phyloP scores from a whole-genome alignment of 805 yeast genomes.

The Metschnikowia kunwiensis region DNA sequence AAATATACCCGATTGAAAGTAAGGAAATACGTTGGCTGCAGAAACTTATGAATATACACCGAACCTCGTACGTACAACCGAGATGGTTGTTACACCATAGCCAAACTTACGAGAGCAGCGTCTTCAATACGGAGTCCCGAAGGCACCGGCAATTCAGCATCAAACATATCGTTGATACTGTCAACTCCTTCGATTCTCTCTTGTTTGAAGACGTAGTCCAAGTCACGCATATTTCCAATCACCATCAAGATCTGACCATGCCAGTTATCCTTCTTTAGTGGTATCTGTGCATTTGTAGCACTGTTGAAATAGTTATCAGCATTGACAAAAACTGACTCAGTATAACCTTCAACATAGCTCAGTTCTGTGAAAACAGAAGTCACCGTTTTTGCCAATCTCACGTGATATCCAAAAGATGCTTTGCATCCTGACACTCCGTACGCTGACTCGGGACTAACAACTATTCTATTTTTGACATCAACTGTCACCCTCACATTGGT shows the following conservation, averaged over 20 bases:
- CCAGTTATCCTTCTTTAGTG: conserved; percentile 13
- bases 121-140: conserved; percentile 66
- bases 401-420: conserved; percentile 68
- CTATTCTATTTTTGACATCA: conserved; percentile 54
- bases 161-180: conserved; percentile 63
- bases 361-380: conserved; percentile 69
- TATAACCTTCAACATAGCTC: conserved; percentile 61
- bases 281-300: conserved; percentile 23
- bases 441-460: conserved; percentile 71
- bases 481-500: conserved; percentile 79
- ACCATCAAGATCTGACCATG: conserved; percentile 47
- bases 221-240: conserved; percentile 60
- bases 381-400: conserved; percentile 61
- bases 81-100: conserved; percentile 23
- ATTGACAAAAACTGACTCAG: conserved; percentile 60
- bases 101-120: conserved; percentile 56
- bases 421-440: conserved; percentile 62
- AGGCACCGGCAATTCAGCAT: conserved; percentile 55
- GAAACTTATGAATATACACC: background rate
- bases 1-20: no score
- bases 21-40: background rate
- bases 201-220: conserved; percentile 48
- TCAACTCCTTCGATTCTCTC: conserved; percentile 56
- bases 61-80: background rate
- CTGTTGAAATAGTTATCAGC: conserved; percentile 61